These are phyloP conservation scores for Pyrrhoderma noxium DNA, from an alignment of 1,284 basidiomycete species.

Conservation along the genomic window DNA sequence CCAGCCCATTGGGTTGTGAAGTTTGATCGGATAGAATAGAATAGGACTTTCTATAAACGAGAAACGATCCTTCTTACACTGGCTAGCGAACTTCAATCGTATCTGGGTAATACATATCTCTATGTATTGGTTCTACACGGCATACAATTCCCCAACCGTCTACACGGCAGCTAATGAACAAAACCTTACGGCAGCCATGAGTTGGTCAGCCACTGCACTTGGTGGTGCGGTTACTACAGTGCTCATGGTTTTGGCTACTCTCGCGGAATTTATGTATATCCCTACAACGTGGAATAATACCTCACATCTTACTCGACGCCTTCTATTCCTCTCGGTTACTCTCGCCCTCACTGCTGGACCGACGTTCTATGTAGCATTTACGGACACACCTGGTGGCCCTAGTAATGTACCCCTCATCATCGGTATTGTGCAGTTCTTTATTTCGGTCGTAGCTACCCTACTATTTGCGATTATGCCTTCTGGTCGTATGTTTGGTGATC, in stretches of 20 bases:
- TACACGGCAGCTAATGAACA: conserved; percentile 51
- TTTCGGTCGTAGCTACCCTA: conserved; percentile 75
- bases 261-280: conserved; percentile 92
- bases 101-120: conserved; percentile 95
- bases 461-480: conserved; percentile 85
- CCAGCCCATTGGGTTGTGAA: conserved; percentile 91
- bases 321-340: conserved; percentile 79
- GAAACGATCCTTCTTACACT: conserved; percentile 88
- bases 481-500: conserved; percentile 93
- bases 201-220: conserved; percentile 83
- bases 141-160: conserved; percentile 86
- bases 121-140: conserved; percentile 90
- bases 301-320: conserved; percentile 82
- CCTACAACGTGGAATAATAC: conserved; percentile 97
- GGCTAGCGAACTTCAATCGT: conserved; percentile 96
- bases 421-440: conserved; percentile 88
- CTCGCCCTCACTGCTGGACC: conserved; percentile 83
- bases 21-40: conserved; percentile 93
- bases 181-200: conserved; percentile 59
- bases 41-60: conserved; percentile 93
- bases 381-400: conserved; percentile 48
- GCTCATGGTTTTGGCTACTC: conserved; percentile 90
- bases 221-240: conserved; percentile 85
- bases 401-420: conserved; percentile 77
- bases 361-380: conserved; percentile 84